phyloP scores from a whole-genome alignment of 148 eudicot genomes.

The Camellia granthamiana region DNA sequence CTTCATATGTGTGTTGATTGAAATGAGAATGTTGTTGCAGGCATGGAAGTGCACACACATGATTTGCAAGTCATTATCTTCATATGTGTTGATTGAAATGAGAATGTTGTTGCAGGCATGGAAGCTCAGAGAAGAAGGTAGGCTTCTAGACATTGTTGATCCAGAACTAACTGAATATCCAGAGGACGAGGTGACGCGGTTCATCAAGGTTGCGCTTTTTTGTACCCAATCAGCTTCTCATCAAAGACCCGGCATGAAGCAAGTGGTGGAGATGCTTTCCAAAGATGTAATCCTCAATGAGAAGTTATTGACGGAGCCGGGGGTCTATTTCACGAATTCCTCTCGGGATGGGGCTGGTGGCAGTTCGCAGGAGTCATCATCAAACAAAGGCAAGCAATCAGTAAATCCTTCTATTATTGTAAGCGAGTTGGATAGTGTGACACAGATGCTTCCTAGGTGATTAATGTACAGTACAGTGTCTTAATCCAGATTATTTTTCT shows the following conservation, averaged over 20 bases:
- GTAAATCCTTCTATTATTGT: constrained; percentile 19
- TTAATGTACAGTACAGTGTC: background rate
- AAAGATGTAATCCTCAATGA: constrained; percentile 42
- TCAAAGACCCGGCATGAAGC: constrained; percentile 60
- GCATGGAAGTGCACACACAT: constrained; percentile 35
- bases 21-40: constrained; percentile 25
- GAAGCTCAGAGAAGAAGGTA: constrained; percentile 44
- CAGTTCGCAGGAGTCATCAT: constrained; percentile 13
- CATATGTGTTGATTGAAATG: background rate
- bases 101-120: constrained; percentile 35
- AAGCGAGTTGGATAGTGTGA: constrained; percentile 8
- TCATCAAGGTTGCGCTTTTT: constrained; percentile 52
- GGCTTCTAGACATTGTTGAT: constrained; percentile 53
- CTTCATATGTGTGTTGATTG: background rate
- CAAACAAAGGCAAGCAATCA: constrained; percentile 15
- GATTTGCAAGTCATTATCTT: background rate
- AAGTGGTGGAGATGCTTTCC: constrained; percentile 60
- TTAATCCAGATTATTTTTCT: background rate
- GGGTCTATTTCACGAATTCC: constrained; percentile 23
- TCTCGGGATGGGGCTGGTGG: constrained; percentile 14
- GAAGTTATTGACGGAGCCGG: constrained; percentile 40
- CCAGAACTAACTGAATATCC: constrained; percentile 44
- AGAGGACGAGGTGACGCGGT: constrained; percentile 39
- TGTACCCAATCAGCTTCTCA: constrained; percentile 55
- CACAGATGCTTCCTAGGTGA: constrained; percentile 41